Base-by-base conservation (phyloP, 2,329 filamentous ascomycete genomes). In the Phaeosphaeriaceae sp. region DNA sequence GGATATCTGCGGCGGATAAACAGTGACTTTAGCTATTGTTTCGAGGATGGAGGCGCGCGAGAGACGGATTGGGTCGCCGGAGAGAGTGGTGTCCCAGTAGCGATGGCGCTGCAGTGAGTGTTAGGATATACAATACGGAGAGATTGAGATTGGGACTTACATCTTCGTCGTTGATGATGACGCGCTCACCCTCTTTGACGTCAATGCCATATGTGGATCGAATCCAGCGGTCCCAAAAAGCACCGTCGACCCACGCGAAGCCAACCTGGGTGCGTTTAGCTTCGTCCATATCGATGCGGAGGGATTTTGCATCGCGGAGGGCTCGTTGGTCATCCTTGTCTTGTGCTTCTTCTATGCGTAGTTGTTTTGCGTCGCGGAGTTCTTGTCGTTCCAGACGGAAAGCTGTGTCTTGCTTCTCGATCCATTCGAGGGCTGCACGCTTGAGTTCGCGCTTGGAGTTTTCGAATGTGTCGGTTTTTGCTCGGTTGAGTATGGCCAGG, bases 221-320 rank as follows among this genome's bases (percentile, higher is more conserved):
- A 58, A 99, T 85, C 94, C 94, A 99, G 54, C 93, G 85, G 74
- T 97, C 92, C 94, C 94, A 99, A 74, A 97, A 97, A 6, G 90
- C 84, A 42, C 92, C 92, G 70, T 99, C 94, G 11, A 97, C 91
- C 94, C 94, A 99, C 11, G 94, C 94, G 74, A 99, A 99, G 7
- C 86, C 85, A 34, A 97, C 92, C 70, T 96, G 89, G 73, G 93
- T 96, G 62, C 88, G 87, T 68, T 92, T 87, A 43, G 90, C 84
- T 68, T 89, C 88, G 63, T 93, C 88, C 85, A 97, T 95, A 63
- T 92, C 90, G 70, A 99, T 92, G 26, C 87, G 86, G 67, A 96
- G 96, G 58, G 85, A 87, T 81, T 99, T 99, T 29, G 94, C 95
- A 35, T 88, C 83, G 30, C 91, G 83, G 50, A 97, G 76, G 9